Evolutionary conservation across 805 yeast species (phyloP).

Genomic region (Maudiozyma saulgeensis): DNA sequence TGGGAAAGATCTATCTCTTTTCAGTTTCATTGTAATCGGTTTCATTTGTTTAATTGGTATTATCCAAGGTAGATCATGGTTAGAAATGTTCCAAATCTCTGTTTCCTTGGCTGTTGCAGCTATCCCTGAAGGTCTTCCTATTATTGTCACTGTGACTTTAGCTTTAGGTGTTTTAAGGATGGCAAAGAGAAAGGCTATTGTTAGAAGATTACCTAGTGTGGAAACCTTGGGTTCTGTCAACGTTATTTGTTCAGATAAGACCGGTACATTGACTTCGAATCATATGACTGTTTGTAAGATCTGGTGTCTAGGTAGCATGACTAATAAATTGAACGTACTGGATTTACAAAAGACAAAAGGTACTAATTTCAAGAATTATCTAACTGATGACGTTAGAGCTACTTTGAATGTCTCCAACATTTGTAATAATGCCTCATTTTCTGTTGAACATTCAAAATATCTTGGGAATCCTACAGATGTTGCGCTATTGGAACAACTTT

Average conservation of each 20-base stretch:
- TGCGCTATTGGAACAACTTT: conserved; percentile 71
- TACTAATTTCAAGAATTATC: conserved; percentile 33
- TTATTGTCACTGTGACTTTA: conserved; percentile 92
- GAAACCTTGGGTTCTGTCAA: conserved; percentile 93
- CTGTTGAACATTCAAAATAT: conserved; percentile 56
- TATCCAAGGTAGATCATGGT: conserved; percentile 86
- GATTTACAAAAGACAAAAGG: conserved; percentile 39
- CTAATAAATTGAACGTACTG: conserved; percentile 29
- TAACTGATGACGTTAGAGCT: conserved; percentile 47
- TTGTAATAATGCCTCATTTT: conserved; percentile 67
- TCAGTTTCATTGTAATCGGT: conserved; percentile 82
- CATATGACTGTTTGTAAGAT: conserved; percentile 82
- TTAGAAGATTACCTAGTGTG: conserved; percentile 87
- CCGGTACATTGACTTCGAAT: conserved; percentile 84
- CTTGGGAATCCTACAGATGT: conserved; percentile 95
- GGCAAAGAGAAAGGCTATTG: conserved; percentile 93
- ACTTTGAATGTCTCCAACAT: conserved; percentile 59
- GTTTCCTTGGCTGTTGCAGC: conserved; percentile 98
- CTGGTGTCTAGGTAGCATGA: conserved; percentile 63
- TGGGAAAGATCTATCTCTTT: conserved; percentile 80
- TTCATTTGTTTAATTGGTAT: conserved; percentile 86
- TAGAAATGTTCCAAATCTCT: conserved; percentile 95
- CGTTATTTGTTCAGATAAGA: conserved; percentile 86
- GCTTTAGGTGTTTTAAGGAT: conserved; percentile 94
- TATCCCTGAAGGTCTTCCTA: conserved; percentile 97